These are phyloP conservation scores for Xylaria palmicola DNA, from an alignment of 495 filamentous ascomycete genomes.

Conservation along the genomic window DNA sequence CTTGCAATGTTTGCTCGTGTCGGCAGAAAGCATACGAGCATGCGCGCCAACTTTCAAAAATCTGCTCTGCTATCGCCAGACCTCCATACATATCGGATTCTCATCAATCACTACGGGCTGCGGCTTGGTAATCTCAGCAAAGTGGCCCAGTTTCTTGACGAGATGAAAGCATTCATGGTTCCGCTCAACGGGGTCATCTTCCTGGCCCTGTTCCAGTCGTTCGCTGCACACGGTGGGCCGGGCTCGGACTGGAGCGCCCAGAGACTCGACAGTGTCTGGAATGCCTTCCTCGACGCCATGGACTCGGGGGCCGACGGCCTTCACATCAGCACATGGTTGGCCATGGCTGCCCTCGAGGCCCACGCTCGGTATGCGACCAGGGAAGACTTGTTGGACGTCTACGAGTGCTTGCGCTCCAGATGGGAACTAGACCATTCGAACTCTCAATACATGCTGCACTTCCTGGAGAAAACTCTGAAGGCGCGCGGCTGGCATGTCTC, in stretches of 20 bases:
- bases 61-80: slow-evolving; percentile 59
- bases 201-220: slow-evolving; percentile 70
- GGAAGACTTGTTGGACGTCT: slow-evolving; percentile 40
- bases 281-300: slow-evolving; percentile 41
- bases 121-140: slow-evolving; percentile 56
- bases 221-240: slow-evolving; percentile 64
- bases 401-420: slow-evolving; percentile 36
- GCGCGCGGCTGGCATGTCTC: neutral
- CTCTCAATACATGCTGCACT: slow-evolving; percentile 40
- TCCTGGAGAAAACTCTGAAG: slow-evolving; percentile 22
- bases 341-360: slow-evolving; percentile 45
- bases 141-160: slow-evolving; percentile 57
- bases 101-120: slow-evolving; percentile 56
- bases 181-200: slow-evolving; percentile 62
- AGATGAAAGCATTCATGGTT: slow-evolving; percentile 61
- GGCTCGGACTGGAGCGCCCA: slow-evolving; percentile 64
- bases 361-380: slow-evolving; percentile 41
- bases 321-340: slow-evolving; percentile 51
- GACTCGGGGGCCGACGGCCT: slow-evolving; percentile 37
- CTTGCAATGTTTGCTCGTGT: slow-evolving; percentile 53
- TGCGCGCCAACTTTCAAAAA: slow-evolving; percentile 50
- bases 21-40: slow-evolving; percentile 38
- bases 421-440: slow-evolving; percentile 34
- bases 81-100: slow-evolving; percentile 61
- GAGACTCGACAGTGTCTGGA: slow-evolving; percentile 53